Evolutionary conservation across 2,329 filamentous ascomycete species (phyloP).

Genomic region (Cladosporium sp.): DNA sequence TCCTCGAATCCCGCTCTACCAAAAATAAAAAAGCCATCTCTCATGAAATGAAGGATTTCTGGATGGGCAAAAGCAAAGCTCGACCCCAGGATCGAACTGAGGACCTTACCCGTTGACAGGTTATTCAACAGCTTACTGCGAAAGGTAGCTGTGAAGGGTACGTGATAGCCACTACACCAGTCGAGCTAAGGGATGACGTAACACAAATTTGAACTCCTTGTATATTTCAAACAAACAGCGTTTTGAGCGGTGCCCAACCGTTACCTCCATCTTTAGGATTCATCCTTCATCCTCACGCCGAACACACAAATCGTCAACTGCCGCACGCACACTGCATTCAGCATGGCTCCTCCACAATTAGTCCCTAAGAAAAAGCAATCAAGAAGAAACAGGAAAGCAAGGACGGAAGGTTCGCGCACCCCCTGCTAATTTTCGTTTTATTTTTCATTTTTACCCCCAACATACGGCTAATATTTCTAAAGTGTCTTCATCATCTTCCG

Average conservation of each 20-base stretch:
- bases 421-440: neutral
- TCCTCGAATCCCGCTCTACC: no score
- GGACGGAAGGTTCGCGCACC: neutral
- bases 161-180: slow-evolving; percentile 10
- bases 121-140: neutral
- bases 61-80: neutral
- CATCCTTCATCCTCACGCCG: neutral
- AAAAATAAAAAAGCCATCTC: no score
- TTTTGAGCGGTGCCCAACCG: no score
- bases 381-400: slow-evolving; percentile 8
- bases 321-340: slow-evolving; percentile 1
- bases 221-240: no score
- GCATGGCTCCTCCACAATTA: slow-evolving; percentile 16
- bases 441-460: neutral
- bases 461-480: neutral
- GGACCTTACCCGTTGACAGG: slow-evolving; percentile 4
- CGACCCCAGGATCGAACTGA: slow-evolving; percentile 1
- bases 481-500: slow-evolving; percentile 8
- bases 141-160: slow-evolving; percentile 5
- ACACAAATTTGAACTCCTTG: no score
- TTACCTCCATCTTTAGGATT: neutral
- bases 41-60: no score
- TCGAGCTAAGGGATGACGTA: neutral
- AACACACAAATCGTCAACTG: neutral
- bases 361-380: slow-evolving; percentile 6